Base-by-base conservation (phyloP, 768 basidiomycete species). In the Lactarius psammicola region DNA sequence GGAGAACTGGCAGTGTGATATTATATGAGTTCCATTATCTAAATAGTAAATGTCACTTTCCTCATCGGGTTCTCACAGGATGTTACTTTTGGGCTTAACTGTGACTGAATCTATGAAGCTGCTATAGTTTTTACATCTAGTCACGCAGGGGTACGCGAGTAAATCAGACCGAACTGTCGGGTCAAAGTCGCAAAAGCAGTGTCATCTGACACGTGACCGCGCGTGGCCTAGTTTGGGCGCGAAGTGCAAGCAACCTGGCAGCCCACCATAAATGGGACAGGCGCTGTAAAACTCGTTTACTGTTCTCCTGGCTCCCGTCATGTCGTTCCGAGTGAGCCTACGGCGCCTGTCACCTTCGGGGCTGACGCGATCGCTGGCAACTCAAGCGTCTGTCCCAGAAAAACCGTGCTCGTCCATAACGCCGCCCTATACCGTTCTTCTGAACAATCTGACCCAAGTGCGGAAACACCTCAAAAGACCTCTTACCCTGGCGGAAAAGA, bases 401-500 rank as follows among this genome's bases (percentile, higher is more conserved):
- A 87, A 86, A 73, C 82, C 87, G 73, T 89, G 87, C 71, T 75
- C 78, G 20, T 82, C 89, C 5, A 92, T 97, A 70, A 94, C 88
- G 17, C 96, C 95, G 23, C 93, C 94, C 15, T 98, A 97, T 77
- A 67, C 82, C 2, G 75, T 77, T 46, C 81, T 98, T 42, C 81
- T 91, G 38, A 73, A 82, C 70, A 95, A 89, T 57, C 84, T 97
- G 63, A 79, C 84, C 60, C 77, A 77, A 60, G 92, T 94, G 60
- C 86, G 90, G 53, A 74, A 81, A 62, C 77, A 90, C 54, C 82
- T 98, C 63, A 78, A 81, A 70, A 81, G 88, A 61, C 95, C 95
- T 42, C 79, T 99, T 62, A 94, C 95, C 2, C 82, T 99, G n/a
- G 90, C 95, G 26, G 97, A 99, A 78, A 99, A 99, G 82, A 95